These are phyloP conservation scores for Gossypium lobatum DNA, from an alignment of 441 rosid species.

Conservation along the genomic window DNA sequence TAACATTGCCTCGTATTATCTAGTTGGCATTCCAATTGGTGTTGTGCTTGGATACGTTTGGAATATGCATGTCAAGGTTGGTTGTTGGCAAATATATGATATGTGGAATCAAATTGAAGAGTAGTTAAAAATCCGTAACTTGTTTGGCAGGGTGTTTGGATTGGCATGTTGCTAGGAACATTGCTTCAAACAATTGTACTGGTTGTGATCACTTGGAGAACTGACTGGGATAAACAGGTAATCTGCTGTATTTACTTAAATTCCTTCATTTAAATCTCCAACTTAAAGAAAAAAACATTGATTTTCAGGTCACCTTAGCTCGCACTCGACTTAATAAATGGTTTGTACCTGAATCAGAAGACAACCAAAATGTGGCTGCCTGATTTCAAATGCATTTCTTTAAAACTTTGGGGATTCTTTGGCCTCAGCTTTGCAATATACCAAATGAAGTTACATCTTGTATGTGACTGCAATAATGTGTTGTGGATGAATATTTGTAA, in stretches of 20 bases:
- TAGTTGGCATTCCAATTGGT: slow-evolving; percentile 46
- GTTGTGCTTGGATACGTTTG: slow-evolving; percentile 34
- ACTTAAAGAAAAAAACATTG: not conserved
- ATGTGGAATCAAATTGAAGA: too few relatives aligned
- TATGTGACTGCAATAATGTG: too few relatives aligned
- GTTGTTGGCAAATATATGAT: not conserved
- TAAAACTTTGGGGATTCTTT: not conserved
- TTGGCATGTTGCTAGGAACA: slow-evolving; percentile 38
- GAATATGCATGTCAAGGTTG: slow-evolving; percentile 41
- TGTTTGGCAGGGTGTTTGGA: slow-evolving; percentile 34
- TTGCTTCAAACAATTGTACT: slow-evolving; percentile 35
- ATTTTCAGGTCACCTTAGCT: slow-evolving; percentile 4
- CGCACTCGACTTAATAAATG: slow-evolving; percentile 1
- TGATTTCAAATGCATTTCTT: not conserved
- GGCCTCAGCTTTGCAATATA: not conserved
- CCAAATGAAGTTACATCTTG: not conserved
- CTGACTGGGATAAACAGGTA: slow-evolving; percentile 80
- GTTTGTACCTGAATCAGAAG: slow-evolving; percentile 1
- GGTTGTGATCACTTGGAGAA: slow-evolving; percentile 37
- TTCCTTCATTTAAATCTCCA: not conserved
- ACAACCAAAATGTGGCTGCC: not conserved
- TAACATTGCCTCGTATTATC: slow-evolving; percentile 36
- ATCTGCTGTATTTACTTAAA: not conserved
- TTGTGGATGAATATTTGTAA: too few relatives aligned
- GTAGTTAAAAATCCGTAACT: too few relatives aligned